Conservation (phyloP, 2,329 filamentous ascomycete genomes). For the Tympanopsis confertula region DNA sequence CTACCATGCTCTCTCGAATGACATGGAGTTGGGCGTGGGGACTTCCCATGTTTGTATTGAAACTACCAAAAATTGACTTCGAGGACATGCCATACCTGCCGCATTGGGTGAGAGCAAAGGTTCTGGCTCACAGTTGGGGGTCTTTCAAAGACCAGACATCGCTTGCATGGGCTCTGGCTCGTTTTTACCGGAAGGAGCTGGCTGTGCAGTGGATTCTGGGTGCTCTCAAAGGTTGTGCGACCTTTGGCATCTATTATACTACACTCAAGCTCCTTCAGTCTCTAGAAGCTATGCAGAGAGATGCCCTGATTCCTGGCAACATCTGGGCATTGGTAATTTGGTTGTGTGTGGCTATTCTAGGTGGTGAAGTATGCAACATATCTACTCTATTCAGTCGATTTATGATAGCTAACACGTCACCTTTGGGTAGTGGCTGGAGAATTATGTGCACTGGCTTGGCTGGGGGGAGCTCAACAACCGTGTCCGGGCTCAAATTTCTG, state of each 20-base stretch:
- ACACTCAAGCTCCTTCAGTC: not conserved
- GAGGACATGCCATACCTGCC: not conserved
- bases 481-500: not conserved
- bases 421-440: not conserved
- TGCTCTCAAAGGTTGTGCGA: not conserved
- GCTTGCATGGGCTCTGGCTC: no score
- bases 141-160: no score
- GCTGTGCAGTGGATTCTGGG: not conserved
- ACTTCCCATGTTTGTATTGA: not conserved
- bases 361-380: not conserved
- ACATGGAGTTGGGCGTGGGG: not conserved
- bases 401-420: no score
- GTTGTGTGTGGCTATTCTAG: not conserved
- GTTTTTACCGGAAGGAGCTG: not conserved
- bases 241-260: not conserved
- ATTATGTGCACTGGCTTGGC: not conserved
- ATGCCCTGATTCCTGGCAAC: not conserved
- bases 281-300: not conserved
- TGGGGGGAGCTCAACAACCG: not conserved
- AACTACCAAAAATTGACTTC: not conserved
- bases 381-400: not conserved
- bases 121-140: not conserved
- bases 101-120: not conserved
- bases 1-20: not conserved
- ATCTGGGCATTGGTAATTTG: not conserved